Evolutionary conservation across 352 stramenopile genomes (phyloP), one percentile per base, ranked within the genome.

Genomic region (Globisporangium paddicum): DNA sequence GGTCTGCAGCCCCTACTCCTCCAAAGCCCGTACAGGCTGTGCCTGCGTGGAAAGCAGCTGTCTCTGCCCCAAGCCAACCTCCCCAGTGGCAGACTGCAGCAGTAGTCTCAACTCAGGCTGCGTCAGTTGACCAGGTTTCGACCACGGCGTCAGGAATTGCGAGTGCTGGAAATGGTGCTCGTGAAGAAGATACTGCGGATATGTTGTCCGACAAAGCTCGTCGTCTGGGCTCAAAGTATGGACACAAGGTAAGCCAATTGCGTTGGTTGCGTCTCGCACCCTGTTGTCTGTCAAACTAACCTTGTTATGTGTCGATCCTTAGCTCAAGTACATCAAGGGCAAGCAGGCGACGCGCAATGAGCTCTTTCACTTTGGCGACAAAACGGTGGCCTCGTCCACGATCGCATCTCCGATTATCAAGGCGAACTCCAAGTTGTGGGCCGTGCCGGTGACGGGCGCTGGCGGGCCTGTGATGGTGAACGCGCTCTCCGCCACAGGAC

Each of bases 261-360:
- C 16, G 25, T 19, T 34, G 56, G 6, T 5, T 42, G 3, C 16
- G 19, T 54, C 0, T 47, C 19, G 14, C 13, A 50, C 7, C 35
- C 16, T 25, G 18, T 7, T 3, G 19, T 40, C 40, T 6, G 2
- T 46, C 19, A 52, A 30, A 34, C 23, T 58, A 34, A 53, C 18
- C 26, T 18, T 30, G 8, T 28, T 4, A 3, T n/a, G 7, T 18
- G 2, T 30, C 7, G 30, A 18, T 23, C 30, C 14, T 5, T 50
- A 83, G 63, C 64, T 94, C 41, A 90, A 92, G 57, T 94, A 90
- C 59, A 65, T 94, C 21, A 83, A 87, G 37, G 84, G 82, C 14
- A 79, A 75, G 55, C 66, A 82, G 59, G 61, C 72, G 16, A 62
- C 71, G 13, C 84, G 84, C n/a, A 84, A 78, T 52, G 70, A 85